A percentile compares a stretch with the other conserved stretches of the same genome.
Conservation (phyloP, 1,284 basidiomycete species). For the Cutaneotrichosporon arboriforme region DNA sequence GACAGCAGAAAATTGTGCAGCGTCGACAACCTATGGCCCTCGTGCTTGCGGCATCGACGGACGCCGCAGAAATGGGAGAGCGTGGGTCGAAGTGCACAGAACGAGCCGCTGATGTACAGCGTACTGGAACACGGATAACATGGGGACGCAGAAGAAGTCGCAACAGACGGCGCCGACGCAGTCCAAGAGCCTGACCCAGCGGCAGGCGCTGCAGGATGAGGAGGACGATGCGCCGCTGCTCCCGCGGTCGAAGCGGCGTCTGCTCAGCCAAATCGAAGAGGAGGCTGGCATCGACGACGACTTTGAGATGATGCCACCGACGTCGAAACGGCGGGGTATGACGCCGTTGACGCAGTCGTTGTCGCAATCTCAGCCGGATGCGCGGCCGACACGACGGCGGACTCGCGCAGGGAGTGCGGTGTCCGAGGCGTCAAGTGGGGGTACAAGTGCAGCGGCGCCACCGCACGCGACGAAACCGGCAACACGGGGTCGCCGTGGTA, state of each 20-base stretch:
- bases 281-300: conserved; percentile 29
- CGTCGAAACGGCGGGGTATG: conserved; percentile 9
- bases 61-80: conserved; percentile 40
- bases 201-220: conserved; percentile 16
- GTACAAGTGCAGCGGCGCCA: conserved; percentile 15
- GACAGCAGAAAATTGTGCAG: conserved; percentile 38
- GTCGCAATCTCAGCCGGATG: conserved; percentile 6
- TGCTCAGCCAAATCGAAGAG: conserved; percentile 15
- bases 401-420: conserved; percentile 27
- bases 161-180: conserved; percentile 4
- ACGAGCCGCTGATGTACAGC: conserved; percentile 20
- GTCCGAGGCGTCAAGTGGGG: conserved; percentile 23
- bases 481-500: conserved; percentile 3
- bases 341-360: conserved; percentile 10
- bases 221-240: conserved; percentile 34
- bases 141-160: conserved; percentile 4
- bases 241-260: conserved; percentile 17
- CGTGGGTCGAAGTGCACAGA: conserved; percentile 26
- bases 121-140: conserved; percentile 35
- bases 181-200: neutral
- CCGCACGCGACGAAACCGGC: conserved; percentile 2
- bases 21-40: conserved; percentile 33
- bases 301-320: conserved; percentile 5
- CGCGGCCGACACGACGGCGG: conserved; percentile 14
- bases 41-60: conserved; percentile 28